phyloP scores from a whole-genome alignment of 1,139 yeast species.

The Yamadazyma diospyri region DNA sequence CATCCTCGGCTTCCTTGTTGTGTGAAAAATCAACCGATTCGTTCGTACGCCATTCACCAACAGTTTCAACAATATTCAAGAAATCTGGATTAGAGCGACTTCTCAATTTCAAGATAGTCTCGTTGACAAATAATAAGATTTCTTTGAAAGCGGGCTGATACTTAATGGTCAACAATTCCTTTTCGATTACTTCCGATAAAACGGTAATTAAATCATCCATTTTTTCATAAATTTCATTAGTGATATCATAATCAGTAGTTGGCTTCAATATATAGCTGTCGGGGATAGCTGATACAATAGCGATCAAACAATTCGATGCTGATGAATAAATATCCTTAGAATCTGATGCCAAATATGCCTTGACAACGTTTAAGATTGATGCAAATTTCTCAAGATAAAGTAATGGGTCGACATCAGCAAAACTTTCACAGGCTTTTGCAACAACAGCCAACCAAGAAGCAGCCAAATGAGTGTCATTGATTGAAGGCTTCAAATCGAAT shows the following conservation, averaged over 20 bases:
- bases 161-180: conserved; percentile 65
- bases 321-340: conserved; percentile 64
- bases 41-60: conserved; percentile 84
- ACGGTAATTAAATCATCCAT: conserved; percentile 51
- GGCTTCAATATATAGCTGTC: conserved; percentile 55
- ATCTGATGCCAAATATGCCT: conserved; percentile 65
- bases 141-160: conserved; percentile 77
- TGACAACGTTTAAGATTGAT: conserved; percentile 52
- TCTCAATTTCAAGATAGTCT: conserved; percentile 62
- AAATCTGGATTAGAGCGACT: conserved; percentile 71
- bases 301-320: conserved; percentile 84
- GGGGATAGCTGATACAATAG: conserved; percentile 63
- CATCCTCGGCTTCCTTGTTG: conserved; percentile 75
- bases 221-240: conserved; percentile 47
- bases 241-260: conserved; percentile 33
- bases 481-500: conserved; percentile 75
- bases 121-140: conserved; percentile 65
- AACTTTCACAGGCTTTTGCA: conserved; percentile 79
- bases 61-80: conserved; percentile 59
- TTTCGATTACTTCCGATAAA: conserved; percentile 49
- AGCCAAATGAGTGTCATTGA: conserved; percentile 78
- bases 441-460: conserved; percentile 95
- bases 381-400: conserved; percentile 57
- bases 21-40: conserved; percentile 70
- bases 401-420: conserved; percentile 56